Evolutionary conservation across 305 asterid genomes (phyloP).

Genomic region (Ilex paraguariensis): DNA sequence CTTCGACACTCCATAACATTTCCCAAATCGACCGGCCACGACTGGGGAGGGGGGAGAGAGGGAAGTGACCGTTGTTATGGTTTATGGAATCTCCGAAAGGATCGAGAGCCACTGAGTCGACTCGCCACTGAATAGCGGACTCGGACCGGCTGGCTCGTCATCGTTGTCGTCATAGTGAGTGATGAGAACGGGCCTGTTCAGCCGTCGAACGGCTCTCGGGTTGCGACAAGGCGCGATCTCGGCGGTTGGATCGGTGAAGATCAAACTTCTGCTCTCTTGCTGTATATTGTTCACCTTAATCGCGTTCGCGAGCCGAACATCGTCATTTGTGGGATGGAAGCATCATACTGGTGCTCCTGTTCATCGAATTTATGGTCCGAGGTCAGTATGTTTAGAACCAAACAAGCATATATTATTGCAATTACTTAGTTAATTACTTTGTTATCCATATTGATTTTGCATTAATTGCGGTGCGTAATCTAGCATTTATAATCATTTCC

Average conservation of each 20-base stretch:
- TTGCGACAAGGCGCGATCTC: slow-evolving; percentile 56
- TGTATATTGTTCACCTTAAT: slow-evolving; percentile 34
- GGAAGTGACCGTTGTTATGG: too few species aligned
- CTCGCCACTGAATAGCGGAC: neutral
- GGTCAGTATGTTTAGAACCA: slow-evolving; percentile 20
- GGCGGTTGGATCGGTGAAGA: slow-evolving; percentile 57
- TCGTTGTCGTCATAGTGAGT: neutral
- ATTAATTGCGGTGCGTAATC: neutral
- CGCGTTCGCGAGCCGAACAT: slow-evolving; percentile 40
- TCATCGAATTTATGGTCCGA: slow-evolving; percentile 33
- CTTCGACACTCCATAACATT: too few species aligned
- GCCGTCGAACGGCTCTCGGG: slow-evolving; percentile 42
- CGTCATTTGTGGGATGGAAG: slow-evolving; percentile 56
- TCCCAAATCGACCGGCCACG: too few species aligned
- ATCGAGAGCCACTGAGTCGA: neutral
- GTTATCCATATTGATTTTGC: slow-evolving; percentile 4
- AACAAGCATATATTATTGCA: neutral
- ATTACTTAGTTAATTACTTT: neutral
- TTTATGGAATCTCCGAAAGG: too few species aligned
- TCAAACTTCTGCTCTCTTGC: slow-evolving; percentile 48
- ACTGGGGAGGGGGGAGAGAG: too few species aligned
- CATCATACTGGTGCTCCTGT: slow-evolving; percentile 26
- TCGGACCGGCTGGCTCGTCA: neutral
- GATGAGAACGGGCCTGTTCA: slow-evolving; percentile 54
- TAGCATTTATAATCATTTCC: neutral